phyloP scores from a whole-genome alignment of 2,329 filamentous ascomycete species.

The Zasmidium cellare region DNA sequence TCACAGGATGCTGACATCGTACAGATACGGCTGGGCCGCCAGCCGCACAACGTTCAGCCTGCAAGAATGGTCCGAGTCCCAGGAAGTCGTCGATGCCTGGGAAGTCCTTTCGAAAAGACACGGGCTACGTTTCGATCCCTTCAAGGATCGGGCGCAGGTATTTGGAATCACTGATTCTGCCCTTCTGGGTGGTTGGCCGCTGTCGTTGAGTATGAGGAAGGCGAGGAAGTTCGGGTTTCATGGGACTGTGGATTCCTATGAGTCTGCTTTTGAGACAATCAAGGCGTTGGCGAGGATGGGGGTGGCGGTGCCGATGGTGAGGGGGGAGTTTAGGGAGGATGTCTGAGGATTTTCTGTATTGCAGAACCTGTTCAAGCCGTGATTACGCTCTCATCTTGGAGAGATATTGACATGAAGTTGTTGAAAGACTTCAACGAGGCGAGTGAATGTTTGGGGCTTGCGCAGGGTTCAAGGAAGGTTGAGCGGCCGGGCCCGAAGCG shows the following conservation, averaged over 20 bases:
- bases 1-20: neutral
- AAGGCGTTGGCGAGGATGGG: slow-evolving; percentile 40
- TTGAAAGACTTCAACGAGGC: neutral
- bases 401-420: neutral
- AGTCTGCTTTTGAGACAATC: slow-evolving; percentile 40
- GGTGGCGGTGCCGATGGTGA: slow-evolving; percentile 15
- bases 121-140: slow-evolving; percentile 14
- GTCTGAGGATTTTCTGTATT: neutral
- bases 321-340: neutral
- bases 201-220: slow-evolving; percentile 33
- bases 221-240: slow-evolving; percentile 46
- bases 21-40: slow-evolving; percentile 18
- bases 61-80: slow-evolving; percentile 46
- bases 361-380: too few species aligned
- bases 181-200: slow-evolving; percentile 35
- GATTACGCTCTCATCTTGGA: too few species aligned
- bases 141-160: slow-evolving; percentile 35
- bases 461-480: neutral
- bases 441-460: neutral
- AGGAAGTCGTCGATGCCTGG: slow-evolving; percentile 48
- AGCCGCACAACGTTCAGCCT: slow-evolving; percentile 17
- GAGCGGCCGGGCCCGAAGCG: too few species aligned
- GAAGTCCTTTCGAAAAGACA: slow-evolving; percentile 21
- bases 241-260: slow-evolving; percentile 46
- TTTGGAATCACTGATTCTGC: slow-evolving; percentile 25